Evolutionary conservation across 1,284 basidiomycete genomes (phyloP).

Genomic region (Somion occarium): DNA sequence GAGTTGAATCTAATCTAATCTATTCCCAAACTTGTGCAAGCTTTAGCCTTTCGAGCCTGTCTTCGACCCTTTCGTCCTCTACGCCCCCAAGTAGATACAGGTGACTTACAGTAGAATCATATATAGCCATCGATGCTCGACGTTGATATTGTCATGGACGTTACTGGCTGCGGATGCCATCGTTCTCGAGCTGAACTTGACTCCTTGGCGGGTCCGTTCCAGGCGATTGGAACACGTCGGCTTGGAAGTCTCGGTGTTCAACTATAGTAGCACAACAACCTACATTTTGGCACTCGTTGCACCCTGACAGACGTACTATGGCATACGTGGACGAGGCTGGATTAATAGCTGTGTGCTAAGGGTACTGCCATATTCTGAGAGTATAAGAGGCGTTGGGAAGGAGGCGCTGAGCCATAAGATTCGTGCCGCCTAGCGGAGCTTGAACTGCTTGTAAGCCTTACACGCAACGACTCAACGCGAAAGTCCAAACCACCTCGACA

Average conservation of each 20-base stretch:
- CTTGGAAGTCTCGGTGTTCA: not conserved
- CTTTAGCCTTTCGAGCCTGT: not conserved
- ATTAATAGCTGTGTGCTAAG: too few species aligned
- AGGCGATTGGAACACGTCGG: not conserved
- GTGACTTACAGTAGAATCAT: too few species aligned
- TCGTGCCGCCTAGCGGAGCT: not conserved
- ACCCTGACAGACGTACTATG: too few species aligned
- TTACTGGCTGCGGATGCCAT: not conserved
- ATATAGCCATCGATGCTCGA: not conserved
- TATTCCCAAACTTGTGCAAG: not conserved
- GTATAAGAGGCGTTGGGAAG: not conserved
- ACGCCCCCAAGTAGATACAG: not conserved
- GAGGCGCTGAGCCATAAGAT: not conserved
- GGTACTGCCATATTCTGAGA: not conserved
- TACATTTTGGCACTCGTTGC: too few species aligned
- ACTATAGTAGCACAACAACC: too few species aligned
- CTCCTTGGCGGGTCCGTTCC: not conserved
- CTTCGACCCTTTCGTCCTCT: not conserved
- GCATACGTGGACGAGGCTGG: too few species aligned
- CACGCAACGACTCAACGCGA: constrained; percentile 14
- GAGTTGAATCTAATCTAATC: not conserved
- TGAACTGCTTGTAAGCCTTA: not conserved
- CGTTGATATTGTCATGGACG: not conserved
- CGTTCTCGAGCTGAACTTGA: too few species aligned
- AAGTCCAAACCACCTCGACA: constrained; percentile 20